phyloP scores from a whole-genome alignment of 352 stramenopile species.

The Pythium grandisporangium region DNA sequence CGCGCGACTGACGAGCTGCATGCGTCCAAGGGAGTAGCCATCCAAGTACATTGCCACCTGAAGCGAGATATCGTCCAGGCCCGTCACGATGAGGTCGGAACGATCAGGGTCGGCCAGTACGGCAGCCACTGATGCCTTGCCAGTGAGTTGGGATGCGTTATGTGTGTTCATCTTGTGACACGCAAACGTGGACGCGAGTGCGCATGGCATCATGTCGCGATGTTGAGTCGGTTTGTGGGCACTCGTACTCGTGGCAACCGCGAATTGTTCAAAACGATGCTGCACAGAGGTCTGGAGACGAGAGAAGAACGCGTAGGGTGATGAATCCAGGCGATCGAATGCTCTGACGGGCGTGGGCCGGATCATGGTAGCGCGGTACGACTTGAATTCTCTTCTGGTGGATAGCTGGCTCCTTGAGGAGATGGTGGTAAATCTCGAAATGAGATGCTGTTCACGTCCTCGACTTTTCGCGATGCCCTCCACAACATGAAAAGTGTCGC shows the following conservation, averaged over 20 bases:
- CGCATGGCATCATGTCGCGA: slow-evolving; percentile 6
- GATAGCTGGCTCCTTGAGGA: not conserved
- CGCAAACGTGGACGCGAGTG: not conserved
- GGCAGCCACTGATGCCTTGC: not conserved
- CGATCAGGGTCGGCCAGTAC: not conserved
- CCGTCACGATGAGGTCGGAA: slow-evolving; percentile 19
- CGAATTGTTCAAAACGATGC: slow-evolving; percentile 7
- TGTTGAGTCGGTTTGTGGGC: not conserved
- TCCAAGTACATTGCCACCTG: slow-evolving; percentile 43
- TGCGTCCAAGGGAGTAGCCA: slow-evolving; percentile 23
- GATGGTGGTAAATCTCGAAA: not conserved
- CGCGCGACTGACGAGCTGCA: slow-evolving; percentile 29
- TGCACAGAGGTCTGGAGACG: slow-evolving; percentile 8
- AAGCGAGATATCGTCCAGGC: slow-evolving; percentile 40
- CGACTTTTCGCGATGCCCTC: not conserved
- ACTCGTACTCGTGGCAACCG: not conserved
- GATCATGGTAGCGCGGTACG: slow-evolving; percentile 3
- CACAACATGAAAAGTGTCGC: not conserved
- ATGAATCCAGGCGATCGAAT: slow-evolving; percentile 4
- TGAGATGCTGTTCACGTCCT: slow-evolving; percentile 3
- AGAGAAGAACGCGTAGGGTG: slow-evolving; percentile 2
- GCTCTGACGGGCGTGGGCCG: slow-evolving; percentile 3
- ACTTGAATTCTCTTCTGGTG: not conserved
- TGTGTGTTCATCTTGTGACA: too few relatives aligned
- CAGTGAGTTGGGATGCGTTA: not conserved